These are phyloP conservation scores for Diaporthe australafricana DNA, from an alignment of 2,329 filamentous ascomycete species.

Conservation along the genomic window DNA sequence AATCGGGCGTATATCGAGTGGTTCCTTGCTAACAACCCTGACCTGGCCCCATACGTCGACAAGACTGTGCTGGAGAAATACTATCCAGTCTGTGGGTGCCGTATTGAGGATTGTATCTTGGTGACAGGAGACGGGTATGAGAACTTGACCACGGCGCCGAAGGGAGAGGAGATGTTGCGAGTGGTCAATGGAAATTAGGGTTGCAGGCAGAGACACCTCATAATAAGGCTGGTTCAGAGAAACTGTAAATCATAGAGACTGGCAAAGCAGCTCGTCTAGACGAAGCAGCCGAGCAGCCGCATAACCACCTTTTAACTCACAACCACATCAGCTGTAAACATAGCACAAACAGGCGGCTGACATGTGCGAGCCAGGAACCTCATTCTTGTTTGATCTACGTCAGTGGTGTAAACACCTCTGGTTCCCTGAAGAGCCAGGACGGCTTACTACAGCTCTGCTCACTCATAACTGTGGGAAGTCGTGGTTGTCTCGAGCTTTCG, in stretches of 20 bases:
- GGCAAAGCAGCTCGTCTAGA: neutral
- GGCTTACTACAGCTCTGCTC: neutral
- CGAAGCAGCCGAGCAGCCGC: neutral
- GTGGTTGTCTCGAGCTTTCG: neutral
- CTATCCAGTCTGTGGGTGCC: slow-evolving; percentile 85
- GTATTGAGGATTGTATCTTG: slow-evolving; percentile 92
- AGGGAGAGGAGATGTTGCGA: slow-evolving; percentile 76
- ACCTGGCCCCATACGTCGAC: slow-evolving; percentile 74
- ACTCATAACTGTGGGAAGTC: neutral
- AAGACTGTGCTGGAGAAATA: slow-evolving; percentile 73
- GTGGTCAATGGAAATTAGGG: slow-evolving; percentile 60
- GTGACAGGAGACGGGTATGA: slow-evolving; percentile 83
- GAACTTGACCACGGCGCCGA: slow-evolving; percentile 85
- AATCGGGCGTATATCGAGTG: slow-evolving; percentile 75
- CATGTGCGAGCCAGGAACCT: neutral
- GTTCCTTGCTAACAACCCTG: slow-evolving; percentile 67
- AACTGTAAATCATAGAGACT: neutral
- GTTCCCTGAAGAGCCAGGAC: neutral
- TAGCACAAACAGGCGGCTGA: too few species aligned
- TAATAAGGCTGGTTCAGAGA: neutral
- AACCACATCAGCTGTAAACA: neutral
- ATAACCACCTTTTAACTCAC: neutral
- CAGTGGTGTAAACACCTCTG: neutral
- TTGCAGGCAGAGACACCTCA: neutral
- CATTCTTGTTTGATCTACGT: neutral